A percentile compares a stretch with the other conserved stretches of the same genome.
These are phyloP conservation scores for Zanthoxylum bungeanum DNA, from an alignment of 345 rosid species.

Conservation along the genomic window DNA sequence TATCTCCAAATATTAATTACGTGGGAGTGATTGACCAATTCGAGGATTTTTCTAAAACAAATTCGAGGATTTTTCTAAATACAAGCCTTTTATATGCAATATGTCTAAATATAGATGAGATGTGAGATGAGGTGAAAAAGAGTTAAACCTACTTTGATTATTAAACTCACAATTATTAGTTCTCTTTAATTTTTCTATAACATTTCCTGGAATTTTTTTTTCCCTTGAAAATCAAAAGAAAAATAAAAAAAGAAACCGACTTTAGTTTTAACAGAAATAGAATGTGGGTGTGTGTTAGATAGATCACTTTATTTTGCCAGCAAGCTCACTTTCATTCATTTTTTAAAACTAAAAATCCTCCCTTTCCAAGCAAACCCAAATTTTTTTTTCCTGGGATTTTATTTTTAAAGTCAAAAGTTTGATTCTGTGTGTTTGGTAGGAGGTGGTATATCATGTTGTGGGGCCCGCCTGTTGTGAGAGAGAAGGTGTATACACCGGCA, in stretches of 20 bases:
- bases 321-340: slow-evolving; percentile 24
- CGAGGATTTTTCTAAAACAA: too few relatives aligned
- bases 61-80: too few relatives aligned
- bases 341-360: background rate
- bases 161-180: background rate
- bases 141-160: background rate
- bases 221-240: background rate
- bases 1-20: too few relatives aligned
- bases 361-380: background rate
- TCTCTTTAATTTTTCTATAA: background rate
- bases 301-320: slow-evolving; percentile 37
- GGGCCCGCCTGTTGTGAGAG: too few relatives aligned
- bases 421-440: background rate
- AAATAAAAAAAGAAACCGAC: slow-evolving; percentile 10
- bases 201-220: background rate
- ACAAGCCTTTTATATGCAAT: too few relatives aligned
- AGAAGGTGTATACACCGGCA: too few relatives aligned
- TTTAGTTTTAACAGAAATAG: slow-evolving; percentile 22
- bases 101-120: too few relatives aligned
- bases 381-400: background rate
- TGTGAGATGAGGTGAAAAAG: background rate
- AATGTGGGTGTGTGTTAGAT: slow-evolving; percentile 34
- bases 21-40: too few relatives aligned
- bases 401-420: background rate
- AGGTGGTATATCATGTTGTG: too few relatives aligned